Conservation (phyloP, 1,284 basidiomycete genomes). For the Cystobasidium pallidum region DNA sequence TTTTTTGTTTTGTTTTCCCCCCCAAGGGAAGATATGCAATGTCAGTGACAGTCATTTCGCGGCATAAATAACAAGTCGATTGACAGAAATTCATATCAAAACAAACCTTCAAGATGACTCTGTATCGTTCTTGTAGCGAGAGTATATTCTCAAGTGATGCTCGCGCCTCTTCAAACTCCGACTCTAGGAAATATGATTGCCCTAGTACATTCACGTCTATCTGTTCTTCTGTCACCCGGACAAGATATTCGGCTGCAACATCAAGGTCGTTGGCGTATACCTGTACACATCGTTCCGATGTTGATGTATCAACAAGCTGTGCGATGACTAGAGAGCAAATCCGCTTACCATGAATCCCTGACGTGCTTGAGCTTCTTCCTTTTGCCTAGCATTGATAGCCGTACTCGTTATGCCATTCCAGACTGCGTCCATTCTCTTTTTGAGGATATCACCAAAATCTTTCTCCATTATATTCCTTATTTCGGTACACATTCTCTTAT, state of each 20-base stretch:
- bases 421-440: slow-evolving; percentile 82
- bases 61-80: too few species aligned
- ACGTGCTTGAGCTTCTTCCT: slow-evolving; percentile 69
- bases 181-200: slow-evolving; percentile 69
- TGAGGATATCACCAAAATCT: slow-evolving; percentile 76
- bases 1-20: too few species aligned
- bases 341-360: slow-evolving; percentile 70
- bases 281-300: too few species aligned
- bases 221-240: slow-evolving; percentile 74
- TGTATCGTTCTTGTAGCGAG: slow-evolving; percentile 66
- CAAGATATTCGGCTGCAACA: slow-evolving; percentile 80
- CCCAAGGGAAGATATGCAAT: too few species aligned
- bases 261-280: slow-evolving; percentile 86
- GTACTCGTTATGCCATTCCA: slow-evolving; percentile 61
- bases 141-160: slow-evolving; percentile 62
- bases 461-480: slow-evolving; percentile 74
- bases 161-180: slow-evolving; percentile 63
- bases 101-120: slow-evolving; percentile 70
- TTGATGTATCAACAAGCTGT: too few species aligned
- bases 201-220: slow-evolving; percentile 63
- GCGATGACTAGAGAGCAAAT: neutral
- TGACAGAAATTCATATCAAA: too few species aligned
- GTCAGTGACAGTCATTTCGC: too few species aligned
- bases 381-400: slow-evolving; percentile 56
- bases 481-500: slow-evolving; percentile 66